These are phyloP conservation scores for Craspedostauros australis DNA, from an alignment of 108 stramenopile species.

Conservation along the genomic window DNA sequence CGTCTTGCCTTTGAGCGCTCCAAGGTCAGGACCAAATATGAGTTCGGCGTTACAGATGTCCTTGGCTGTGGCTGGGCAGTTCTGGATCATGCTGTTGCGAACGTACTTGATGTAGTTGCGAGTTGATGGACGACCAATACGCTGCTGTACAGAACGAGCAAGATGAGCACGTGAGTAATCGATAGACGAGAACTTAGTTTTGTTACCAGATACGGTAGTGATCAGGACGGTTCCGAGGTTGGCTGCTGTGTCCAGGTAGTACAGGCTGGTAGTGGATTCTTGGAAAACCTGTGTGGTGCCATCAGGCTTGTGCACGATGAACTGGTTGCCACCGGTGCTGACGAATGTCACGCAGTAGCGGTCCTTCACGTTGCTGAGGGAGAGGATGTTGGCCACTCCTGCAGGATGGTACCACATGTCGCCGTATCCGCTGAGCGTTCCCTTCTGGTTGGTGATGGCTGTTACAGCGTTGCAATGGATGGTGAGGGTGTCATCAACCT, in stretches of 20 bases:
- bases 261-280: too few species aligned
- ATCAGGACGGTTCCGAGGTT: neutral
- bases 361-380: constrained; percentile 12
- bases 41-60: constrained; percentile 8
- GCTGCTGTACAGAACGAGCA: constrained; percentile 5
- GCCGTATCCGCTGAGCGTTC: constrained; percentile 14
- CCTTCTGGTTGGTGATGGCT: neutral
- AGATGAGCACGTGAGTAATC: constrained; percentile 1
- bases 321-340: constrained; percentile 2
- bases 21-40: constrained; percentile 19
- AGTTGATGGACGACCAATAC: constrained; percentile 1
- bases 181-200: neutral
- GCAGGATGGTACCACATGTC: constrained; percentile 34
- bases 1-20: constrained; percentile 21
- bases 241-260: too few species aligned
- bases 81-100: constrained; percentile 22
- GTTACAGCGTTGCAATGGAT: constrained; percentile 17
- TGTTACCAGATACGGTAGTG: constrained; percentile 3
- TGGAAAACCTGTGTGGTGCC: constrained; percentile 6
- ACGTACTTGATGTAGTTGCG: constrained; percentile 7
- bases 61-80: constrained; percentile 15
- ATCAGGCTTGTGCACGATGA: constrained; percentile 6
- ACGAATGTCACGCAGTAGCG: constrained; percentile 16
- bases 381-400: constrained; percentile 39
- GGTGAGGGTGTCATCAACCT: neutral